Evolutionary conservation across 164 flowering plant genomes (phyloP).

Genomic region (Berberis vulgaris): DNA sequence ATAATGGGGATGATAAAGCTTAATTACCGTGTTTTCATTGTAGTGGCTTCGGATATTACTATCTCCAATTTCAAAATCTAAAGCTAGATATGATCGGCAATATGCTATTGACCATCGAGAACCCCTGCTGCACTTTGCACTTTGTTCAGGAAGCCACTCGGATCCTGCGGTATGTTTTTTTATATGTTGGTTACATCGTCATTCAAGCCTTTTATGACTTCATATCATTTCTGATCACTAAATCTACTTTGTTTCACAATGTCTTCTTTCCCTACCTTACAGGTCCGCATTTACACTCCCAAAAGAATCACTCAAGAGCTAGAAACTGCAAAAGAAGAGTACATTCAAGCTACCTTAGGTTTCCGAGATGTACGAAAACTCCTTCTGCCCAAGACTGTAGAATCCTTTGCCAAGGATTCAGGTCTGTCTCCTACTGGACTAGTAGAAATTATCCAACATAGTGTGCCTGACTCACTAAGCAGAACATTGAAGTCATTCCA

Average conservation of each 20-base stretch:
- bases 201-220: background rate
- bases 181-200: too few species aligned
- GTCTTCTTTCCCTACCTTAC: slow-evolving; percentile 6
- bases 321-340: slow-evolving; percentile 82
- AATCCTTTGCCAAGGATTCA: slow-evolving; percentile 70
- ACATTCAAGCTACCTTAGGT: slow-evolving; percentile 64
- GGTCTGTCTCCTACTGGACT: slow-evolving; percentile 42
- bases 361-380: slow-evolving; percentile 58
- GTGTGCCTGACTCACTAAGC: slow-evolving; percentile 49
- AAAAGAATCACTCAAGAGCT: slow-evolving; percentile 70
- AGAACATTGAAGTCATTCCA: slow-evolving; percentile 37
- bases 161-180: slow-evolving; percentile 80
- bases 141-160: slow-evolving; percentile 85
- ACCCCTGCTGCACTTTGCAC: slow-evolving; percentile 84
- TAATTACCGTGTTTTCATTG: background rate
- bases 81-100: slow-evolving; percentile 53
- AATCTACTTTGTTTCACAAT: background rate
- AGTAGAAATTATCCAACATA: slow-evolving; percentile 51
- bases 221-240: background rate
- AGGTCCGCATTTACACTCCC: slow-evolving; percentile 84
- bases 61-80: slow-evolving; percentile 55
- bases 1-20: slow-evolving; percentile 2
- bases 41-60: slow-evolving; percentile 85
- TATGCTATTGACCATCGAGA: slow-evolving; percentile 67
- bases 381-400: slow-evolving; percentile 69